Percentiles rank a stretch among this genome's conserved stretches.
Evolutionary conservation across 768 basidiomycete genomes (phyloP).

Genomic region (Austroboletus festivus): DNA sequence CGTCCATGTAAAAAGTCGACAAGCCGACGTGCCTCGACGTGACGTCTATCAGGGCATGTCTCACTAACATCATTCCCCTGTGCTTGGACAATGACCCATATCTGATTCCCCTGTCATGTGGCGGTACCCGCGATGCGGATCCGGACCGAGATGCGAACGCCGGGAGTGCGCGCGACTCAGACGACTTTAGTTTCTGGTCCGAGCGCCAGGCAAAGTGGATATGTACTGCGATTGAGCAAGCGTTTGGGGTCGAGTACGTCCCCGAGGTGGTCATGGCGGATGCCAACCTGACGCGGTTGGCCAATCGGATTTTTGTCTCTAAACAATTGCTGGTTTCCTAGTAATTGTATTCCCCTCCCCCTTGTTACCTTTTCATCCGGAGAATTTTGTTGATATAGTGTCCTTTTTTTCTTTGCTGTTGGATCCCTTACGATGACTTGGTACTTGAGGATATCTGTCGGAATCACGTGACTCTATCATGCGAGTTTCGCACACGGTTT

Average conservation of each 20-base stretch:
- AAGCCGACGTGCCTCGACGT: constrained; percentile 65
- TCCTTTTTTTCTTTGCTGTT: too few species aligned
- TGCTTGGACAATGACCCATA: constrained; percentile 86
- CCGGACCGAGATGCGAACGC: constrained; percentile 26
- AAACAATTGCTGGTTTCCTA: constrained; percentile 43
- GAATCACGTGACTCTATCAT: too few species aligned
- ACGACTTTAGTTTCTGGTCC: constrained; percentile 95
- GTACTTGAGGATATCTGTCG: too few species aligned
- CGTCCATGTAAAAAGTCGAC: constrained; percentile 50
- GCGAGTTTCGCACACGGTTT: too few species aligned
- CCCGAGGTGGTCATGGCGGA: constrained; percentile 91
- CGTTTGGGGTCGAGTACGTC: constrained; percentile 86
- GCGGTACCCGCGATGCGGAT: constrained; percentile 28
- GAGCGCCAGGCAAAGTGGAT: constrained; percentile 89
- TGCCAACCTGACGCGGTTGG: constrained; percentile 84
- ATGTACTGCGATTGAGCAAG: constrained; percentile 69
- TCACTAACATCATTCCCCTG: constrained; percentile 77
- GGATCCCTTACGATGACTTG: too few species aligned
- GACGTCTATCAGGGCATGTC: constrained; percentile 56
- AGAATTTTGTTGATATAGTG: too few species aligned
- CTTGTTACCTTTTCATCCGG: too few species aligned
- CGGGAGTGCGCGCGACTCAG: constrained; percentile 64
- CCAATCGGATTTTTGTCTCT: constrained; percentile 79
- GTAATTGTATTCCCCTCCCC: too few species aligned
- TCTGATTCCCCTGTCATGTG: constrained; percentile 71